Evolutionary conservation across 805 yeast species (phyloP).

Genomic region (Wickerhamiella musiphila): DNA sequence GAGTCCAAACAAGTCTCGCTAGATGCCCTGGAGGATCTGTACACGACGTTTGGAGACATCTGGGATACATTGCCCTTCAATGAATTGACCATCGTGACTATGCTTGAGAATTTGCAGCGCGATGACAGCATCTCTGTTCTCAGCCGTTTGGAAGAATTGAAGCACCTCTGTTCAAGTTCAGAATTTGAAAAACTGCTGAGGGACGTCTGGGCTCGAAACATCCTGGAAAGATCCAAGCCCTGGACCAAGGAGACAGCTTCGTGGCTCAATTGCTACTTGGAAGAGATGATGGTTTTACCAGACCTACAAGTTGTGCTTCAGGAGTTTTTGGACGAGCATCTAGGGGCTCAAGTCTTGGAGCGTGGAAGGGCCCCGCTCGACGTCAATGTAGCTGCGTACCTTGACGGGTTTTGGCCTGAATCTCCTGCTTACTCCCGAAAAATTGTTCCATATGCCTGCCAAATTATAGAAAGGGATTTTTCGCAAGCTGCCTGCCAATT

Average conservation of each 20-base stretch:
- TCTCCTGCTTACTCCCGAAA: no score
- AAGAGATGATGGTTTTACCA: background rate
- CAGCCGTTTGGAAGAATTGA: no score
- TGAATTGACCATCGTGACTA: conserved; percentile 2
- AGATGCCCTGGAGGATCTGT: conserved; percentile 1
- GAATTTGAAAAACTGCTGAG: background rate
- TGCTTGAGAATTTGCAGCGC: no score
- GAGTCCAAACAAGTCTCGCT: no score
- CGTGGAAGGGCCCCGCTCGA: background rate
- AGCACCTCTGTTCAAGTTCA: no score
- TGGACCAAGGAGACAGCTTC: background rate
- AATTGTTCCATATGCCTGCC: no score
- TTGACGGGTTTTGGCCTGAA: background rate
- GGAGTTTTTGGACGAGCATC: background rate
- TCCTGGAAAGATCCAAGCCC: background rate
- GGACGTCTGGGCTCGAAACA: conserved; percentile 1
- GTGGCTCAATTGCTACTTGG: background rate
- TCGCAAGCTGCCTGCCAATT: no score
- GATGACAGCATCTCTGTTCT: no score
- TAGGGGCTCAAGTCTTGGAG: background rate
- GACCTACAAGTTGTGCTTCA: background rate
- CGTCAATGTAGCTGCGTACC: background rate
- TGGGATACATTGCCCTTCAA: conserved; percentile 3
- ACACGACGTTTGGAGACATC: background rate
- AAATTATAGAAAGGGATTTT: no score